A percentile compares a stretch with the other conserved stretches of the same genome.
phyloP scores from a whole-genome alignment of 352 stramenopile genomes.

The Pythium apleroticum region DNA sequence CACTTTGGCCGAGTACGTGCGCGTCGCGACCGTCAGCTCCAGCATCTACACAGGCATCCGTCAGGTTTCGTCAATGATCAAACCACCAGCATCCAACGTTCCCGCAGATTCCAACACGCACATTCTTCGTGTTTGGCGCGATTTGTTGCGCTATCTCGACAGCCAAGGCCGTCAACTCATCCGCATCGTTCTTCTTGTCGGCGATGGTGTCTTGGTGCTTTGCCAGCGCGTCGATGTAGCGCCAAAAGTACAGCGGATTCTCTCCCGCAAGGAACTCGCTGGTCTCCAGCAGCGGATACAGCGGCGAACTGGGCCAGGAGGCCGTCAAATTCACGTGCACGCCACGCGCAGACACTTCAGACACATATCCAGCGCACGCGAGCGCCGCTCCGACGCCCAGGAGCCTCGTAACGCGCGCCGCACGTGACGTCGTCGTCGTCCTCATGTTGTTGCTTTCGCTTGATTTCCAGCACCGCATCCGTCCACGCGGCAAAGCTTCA shows the following conservation, averaged over 20 bases:
- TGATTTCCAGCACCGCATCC: conserved; percentile 2
- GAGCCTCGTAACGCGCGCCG: conserved; percentile 3
- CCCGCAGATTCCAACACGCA: conserved; percentile 22
- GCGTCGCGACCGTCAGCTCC: conserved; percentile 73
- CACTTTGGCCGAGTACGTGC: conserved; percentile 77
- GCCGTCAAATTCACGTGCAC: conserved; percentile 38
- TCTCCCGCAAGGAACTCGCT: conserved; percentile 84
- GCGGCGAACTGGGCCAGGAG: conserved; percentile 32
- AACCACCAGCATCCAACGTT: not conserved
- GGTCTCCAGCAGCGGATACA: conserved; percentile 34
- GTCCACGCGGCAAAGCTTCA: conserved; percentile 11
- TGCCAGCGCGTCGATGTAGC: conserved; percentile 58
- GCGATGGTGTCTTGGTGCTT: conserved; percentile 35
- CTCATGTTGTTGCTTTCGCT: not conserved
- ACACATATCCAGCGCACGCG: conserved; percentile 7
- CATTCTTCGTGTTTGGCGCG: conserved; percentile 61
- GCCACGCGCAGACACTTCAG: conserved; percentile 20
- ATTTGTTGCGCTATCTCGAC: conserved; percentile 56
- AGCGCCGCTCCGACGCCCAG: conserved; percentile 8
- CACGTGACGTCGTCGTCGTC: not conserved
- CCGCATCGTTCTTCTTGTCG: conserved; percentile 40
- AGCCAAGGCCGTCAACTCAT: conserved; percentile 47
- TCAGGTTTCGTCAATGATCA: not conserved
- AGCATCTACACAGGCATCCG: conserved; percentile 49
- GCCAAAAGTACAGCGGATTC: conserved; percentile 76